Evolutionary conservation across 176 grass and related monocot species (phyloP), one percentile per base, ranked within the genome.

Genomic region (Aegilops umbellulata): DNA sequence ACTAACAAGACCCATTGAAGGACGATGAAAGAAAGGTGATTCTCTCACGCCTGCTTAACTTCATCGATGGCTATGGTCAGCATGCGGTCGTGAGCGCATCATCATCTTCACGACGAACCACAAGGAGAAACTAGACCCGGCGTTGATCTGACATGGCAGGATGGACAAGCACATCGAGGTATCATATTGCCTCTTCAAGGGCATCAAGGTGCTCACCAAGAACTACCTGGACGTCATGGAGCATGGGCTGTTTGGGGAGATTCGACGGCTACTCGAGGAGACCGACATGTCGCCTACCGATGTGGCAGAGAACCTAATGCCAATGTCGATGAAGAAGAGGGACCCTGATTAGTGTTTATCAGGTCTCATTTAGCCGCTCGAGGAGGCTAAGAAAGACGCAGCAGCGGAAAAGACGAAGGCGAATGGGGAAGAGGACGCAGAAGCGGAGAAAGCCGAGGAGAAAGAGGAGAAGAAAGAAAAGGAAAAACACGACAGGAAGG

Each of bases 31-130:
- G 3, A 2, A 42, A 47, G 44, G 81, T 91, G 6, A 95, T 88
- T 2, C 88, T 95, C 1, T 93, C 94, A 0, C 86, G 94, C 2
- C 78, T 96, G 24, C 89, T 96, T 66, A 93, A 93, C 80, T 96
- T 96, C 87, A 93, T 96, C 39, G 89, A 96, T 29, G 91, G 2
- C 70, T 96, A 0, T 96, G 91, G 94, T 95, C 94, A 0, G 86
- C 94, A 4, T 93, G 85, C 10, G 89, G 89, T 7, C 89, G 88
- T 12, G 94, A 95, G 84, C 64, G 86, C 30, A 89, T 96, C 42
- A 65, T 42, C 41, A 42, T 12, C 41, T 42, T 42, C 41, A 42
- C 41, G 0, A 12, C 10, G 3, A 42, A 42, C 41, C 41, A 42
- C 2, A 42, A 89, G 15, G 94, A 91, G 12, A 88, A 88, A 66